Evolutionary conservation across 345 rosid species (phyloP).

Genomic region (Sisymbrium altissimum): DNA sequence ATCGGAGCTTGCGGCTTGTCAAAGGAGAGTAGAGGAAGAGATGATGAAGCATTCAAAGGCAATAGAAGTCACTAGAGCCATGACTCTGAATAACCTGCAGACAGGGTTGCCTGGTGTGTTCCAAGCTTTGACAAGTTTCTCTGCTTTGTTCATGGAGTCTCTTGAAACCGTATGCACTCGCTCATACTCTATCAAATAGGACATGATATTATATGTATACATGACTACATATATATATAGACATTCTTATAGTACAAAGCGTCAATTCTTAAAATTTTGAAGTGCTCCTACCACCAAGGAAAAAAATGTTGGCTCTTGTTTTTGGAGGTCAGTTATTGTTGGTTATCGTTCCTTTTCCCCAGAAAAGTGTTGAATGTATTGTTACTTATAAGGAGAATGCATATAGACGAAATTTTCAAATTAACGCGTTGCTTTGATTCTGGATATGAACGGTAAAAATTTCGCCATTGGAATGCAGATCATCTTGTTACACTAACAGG

Average conservation of each 20-base stretch:
- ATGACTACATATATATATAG: neutral
- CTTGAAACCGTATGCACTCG: constrained; percentile 66
- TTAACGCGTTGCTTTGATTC: neutral
- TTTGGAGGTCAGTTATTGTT: no score
- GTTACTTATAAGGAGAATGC: no score
- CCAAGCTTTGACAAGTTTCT: constrained; percentile 83
- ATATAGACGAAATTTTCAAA: neutral
- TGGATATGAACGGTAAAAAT: neutral
- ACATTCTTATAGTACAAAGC: neutral
- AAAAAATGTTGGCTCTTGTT: neutral
- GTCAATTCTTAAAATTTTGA: neutral
- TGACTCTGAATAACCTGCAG: constrained; percentile 85
- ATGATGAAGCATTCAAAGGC: constrained; percentile 83
- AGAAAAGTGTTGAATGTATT: no score
- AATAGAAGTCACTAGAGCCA: constrained; percentile 85
- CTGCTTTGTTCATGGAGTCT: constrained; percentile 63
- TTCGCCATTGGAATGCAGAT: neutral
- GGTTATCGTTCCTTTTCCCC: no score
- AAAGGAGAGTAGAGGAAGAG: constrained; percentile 85
- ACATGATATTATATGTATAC: neutral
- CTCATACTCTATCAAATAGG: constrained; percentile 73
- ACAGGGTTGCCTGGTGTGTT: constrained; percentile 97
- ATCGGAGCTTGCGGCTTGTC: constrained; percentile 68
- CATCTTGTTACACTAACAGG: no score
- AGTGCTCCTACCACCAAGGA: neutral